Conservation (phyloP, 2,329 filamentous ascomycete genomes). For the Sporothrix globosa region DNA sequence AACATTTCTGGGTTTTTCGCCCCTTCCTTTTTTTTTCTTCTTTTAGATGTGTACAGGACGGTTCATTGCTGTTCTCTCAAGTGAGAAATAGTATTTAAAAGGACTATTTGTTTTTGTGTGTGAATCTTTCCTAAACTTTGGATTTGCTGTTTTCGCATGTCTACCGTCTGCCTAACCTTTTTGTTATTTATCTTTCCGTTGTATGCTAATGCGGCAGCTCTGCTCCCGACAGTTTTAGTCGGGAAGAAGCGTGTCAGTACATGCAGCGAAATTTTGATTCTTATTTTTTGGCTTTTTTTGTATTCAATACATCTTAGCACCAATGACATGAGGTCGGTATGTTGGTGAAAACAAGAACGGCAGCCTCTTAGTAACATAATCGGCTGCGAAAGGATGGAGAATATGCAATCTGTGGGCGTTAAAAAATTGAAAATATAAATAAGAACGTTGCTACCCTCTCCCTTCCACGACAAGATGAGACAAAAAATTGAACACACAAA, state of each 20-base stretch:
- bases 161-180: neutral
- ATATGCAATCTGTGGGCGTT: too few relatives aligned
- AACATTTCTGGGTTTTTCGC: neutral
- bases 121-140: neutral
- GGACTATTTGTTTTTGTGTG: constrained; percentile 3
- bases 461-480: neutral
- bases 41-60: neutral
- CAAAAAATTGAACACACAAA: too few relatives aligned
- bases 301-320: neutral
- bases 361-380: too few relatives aligned
- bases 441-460: neutral
- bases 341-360: too few relatives aligned
- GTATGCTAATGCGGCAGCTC: neutral
- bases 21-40: neutral
- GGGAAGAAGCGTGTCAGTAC: neutral
- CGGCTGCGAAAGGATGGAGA: too few relatives aligned
- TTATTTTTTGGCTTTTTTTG: neutral
- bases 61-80: constrained; percentile 10
- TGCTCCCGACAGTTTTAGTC: neutral
- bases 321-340: too few relatives aligned
- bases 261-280: constrained; percentile 9
- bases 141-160: neutral
- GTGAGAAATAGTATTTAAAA: constrained; percentile 17
- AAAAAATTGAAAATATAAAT: neutral
- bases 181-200: neutral